phyloP scores from a whole-genome alignment of 1,284 basidiomycete genomes.

The Lentinula novae-zelandiae region DNA sequence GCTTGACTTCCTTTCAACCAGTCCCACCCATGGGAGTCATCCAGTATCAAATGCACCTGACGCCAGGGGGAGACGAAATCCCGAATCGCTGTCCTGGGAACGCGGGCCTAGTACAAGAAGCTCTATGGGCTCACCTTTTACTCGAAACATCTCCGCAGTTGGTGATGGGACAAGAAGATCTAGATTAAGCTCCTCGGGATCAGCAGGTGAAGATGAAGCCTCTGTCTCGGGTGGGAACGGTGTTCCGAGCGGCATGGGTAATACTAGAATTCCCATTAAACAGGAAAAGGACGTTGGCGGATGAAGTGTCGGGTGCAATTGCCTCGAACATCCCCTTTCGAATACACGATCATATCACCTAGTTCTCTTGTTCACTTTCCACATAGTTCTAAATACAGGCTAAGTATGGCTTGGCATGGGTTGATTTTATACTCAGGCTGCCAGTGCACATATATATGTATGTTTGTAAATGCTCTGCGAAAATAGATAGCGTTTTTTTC shows the following conservation, averaged over 20 bases:
- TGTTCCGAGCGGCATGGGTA: conserved; percentile 1
- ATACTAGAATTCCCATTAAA: conserved; percentile 7
- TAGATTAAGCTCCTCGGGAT: conserved; percentile 7
- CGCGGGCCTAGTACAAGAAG: conserved; percentile 3
- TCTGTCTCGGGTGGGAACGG: conserved; percentile 4
- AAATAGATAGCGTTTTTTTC: neutral
- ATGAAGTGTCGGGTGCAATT: neutral
- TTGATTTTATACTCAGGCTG: too few species aligned
- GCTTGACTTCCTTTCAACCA: conserved; percentile 10
- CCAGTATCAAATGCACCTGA: neutral
- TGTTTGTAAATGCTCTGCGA: too few species aligned
- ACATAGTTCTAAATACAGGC: too few species aligned
- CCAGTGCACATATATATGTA: too few species aligned
- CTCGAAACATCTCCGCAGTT: conserved; percentile 6
- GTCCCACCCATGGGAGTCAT: conserved; percentile 1
- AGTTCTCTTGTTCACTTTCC: too few species aligned
- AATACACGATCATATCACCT: neutral
- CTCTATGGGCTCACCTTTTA: neutral
- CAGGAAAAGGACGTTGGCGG: conserved; percentile 10
- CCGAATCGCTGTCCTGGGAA: conserved; percentile 9
- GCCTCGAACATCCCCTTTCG: neutral
- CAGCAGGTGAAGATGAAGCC: conserved; percentile 6
- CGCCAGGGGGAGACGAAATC: conserved; percentile 5
- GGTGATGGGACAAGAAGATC: conserved; percentile 2
- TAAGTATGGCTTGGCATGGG: too few species aligned